Evolutionary conservation across 1,284 basidiomycete genomes (phyloP).

Genomic region (Leucoagaricus sp.): DNA sequence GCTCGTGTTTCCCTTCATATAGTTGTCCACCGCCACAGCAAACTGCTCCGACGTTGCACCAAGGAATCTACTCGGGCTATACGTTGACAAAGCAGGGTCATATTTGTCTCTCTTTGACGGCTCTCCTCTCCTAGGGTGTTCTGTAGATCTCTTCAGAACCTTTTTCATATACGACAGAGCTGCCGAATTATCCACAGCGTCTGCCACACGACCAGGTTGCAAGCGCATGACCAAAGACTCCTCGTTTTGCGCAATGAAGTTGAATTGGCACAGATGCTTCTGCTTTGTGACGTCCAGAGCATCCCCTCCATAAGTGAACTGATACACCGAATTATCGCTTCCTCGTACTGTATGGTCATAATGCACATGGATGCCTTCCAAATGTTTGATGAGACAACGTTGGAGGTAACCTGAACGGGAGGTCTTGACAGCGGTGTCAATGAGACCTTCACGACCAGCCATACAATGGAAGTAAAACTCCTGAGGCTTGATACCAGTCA

Average conservation of each 20-base stretch:
- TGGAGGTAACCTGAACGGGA: constrained; percentile 98
- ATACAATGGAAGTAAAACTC: constrained; percentile 99
- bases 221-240: constrained; percentile 78
- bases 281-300: constrained; percentile 96
- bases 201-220: constrained; percentile 60
- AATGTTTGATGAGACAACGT: constrained; percentile 97
- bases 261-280: constrained; percentile 89
- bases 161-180: constrained; percentile 88
- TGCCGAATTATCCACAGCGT: constrained; percentile 64
- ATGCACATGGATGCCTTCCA: constrained; percentile 95
- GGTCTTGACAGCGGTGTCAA: constrained; percentile 99
- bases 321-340: constrained; percentile 90
- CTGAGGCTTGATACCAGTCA: constrained; percentile 97
- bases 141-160: constrained; percentile 73
- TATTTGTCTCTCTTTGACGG: constrained; percentile 53
- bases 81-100: constrained; percentile 78
- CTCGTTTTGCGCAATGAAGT: constrained; percentile 92
- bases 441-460: constrained; percentile 98
- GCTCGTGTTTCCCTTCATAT: constrained; percentile 80
- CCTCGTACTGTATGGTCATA: constrained; percentile 99
- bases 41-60: constrained; percentile 95
- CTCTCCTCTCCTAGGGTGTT: constrained; percentile 47
- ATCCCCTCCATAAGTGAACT: constrained; percentile 98
- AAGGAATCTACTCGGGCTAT: constrained; percentile 79
- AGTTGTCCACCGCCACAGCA: constrained; percentile 80